Evolutionary conservation across 331 rosid species (phyloP).

Genomic region (Erythrophleum ivorense): DNA sequence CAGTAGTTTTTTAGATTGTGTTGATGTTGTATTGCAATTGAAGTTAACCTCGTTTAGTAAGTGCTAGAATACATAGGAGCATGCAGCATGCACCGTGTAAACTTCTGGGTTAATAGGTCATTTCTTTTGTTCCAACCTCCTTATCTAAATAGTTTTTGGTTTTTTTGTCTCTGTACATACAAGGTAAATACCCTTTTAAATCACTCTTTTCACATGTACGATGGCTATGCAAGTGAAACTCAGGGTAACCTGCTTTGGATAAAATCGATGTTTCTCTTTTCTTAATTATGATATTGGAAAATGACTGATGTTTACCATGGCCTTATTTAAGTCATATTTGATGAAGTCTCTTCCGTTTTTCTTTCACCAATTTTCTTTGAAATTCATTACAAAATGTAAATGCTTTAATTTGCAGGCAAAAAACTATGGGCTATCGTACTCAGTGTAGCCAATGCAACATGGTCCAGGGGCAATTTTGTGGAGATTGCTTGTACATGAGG

Average conservation of each 20-base stretch:
- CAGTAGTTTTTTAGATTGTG: no score
- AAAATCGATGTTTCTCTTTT: neutral
- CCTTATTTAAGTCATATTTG: constrained; percentile 20
- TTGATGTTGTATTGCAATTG: no score
- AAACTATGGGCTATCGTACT: constrained; percentile 84
- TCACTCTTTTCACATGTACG: neutral
- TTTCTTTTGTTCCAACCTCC: neutral
- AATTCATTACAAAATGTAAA: constrained; percentile 41
- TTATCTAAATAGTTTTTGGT: neutral
- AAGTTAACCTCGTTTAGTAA: no score
- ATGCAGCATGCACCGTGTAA: no score
- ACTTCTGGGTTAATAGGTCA: no score
- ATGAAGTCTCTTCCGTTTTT: neutral
- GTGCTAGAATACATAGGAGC: no score
- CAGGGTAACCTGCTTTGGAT: constrained; percentile 5
- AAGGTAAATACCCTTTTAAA: neutral
- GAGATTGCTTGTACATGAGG: constrained; percentile 98
- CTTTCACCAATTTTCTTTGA: constrained; percentile 3
- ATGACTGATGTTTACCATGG: neutral
- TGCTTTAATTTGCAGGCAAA: constrained; percentile 67
- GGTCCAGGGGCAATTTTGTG: constrained; percentile 93
- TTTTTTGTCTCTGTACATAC: neutral
- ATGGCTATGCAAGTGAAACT: neutral
- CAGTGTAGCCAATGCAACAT: constrained; percentile 68
- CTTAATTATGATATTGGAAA: neutral